These are phyloP conservation scores for Platanthera zijinensis DNA, from an alignment of 106 monocot genomes.

Conservation along the genomic window DNA sequence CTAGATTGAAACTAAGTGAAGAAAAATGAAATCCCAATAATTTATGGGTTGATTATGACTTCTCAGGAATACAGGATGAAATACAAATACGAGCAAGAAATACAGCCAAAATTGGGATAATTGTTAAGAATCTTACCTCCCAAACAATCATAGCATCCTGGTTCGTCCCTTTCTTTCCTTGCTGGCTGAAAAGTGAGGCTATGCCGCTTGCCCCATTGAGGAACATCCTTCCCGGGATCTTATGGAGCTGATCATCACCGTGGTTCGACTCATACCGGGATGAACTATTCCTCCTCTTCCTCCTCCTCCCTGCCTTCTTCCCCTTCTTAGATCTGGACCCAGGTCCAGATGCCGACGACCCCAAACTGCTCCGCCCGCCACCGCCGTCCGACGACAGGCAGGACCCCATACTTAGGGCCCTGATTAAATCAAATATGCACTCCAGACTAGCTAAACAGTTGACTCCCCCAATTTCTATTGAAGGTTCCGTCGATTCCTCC, in stretches of 20 bases:
- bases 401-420: constrained; percentile 21
- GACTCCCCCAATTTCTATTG: not conserved
- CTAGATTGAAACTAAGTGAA: too few species aligned
- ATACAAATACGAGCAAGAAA: not conserved
- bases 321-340: not conserved
- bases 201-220: constrained; percentile 7
- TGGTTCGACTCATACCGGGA: not conserved
- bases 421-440: constrained; percentile 13
- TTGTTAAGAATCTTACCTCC: constrained; percentile 11
- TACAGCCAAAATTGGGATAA: not conserved
- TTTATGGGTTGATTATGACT: too few species aligned
- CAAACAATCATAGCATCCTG: constrained; percentile 27
- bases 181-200: constrained; percentile 18
- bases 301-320: constrained; percentile 1
- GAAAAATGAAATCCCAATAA: too few species aligned
- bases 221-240: constrained; percentile 15
- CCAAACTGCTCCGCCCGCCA: not conserved
- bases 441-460: constrained; percentile 11
- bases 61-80: not conserved
- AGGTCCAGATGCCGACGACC: not conserved
- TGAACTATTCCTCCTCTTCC: not conserved
- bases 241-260: constrained; percentile 6
- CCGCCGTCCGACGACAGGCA: constrained; percentile 11
- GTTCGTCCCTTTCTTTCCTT: constrained; percentile 20
- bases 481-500: constrained; percentile 10